Evolutionary conservation across 1,284 basidiomycete genomes (phyloP), one percentile per base, ranked within the genome.

Genomic region (Cystobasidium slooffiae): DNA sequence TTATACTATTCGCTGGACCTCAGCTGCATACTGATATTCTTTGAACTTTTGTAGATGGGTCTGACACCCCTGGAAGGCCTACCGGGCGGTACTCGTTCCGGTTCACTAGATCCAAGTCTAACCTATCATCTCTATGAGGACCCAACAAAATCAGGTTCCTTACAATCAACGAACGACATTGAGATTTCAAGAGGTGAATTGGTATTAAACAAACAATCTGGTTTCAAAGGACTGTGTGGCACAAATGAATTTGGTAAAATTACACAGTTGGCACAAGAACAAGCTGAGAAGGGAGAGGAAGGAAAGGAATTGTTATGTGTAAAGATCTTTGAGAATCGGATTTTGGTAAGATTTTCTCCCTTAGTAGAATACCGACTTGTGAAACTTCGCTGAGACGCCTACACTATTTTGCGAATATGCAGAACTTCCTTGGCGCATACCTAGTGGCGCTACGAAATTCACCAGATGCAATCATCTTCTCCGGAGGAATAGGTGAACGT

Each of bases 81-180:
- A 0, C 91, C 92, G 1, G 93, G 93, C n/a, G 91, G 91, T 2
- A 94, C 92, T 0, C 88, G 93, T 65, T 87, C 88, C 8, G 93
- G 93, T 10, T 86, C 86, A 1, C 85, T 94, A 79, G 93, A 96
- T 82, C 90, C 92, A 1, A 89, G 89, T 43, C 86, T 93, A 59
- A 90, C 94, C 78, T 93, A 94, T 83, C 92, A 94, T 82, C 91
- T 91, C 81, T 90, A 89, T 41, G 87, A 87, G 76, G 86, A 88
- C 74, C 81, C 88, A 84, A 68, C 84, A 81, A 78, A 82, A 47
- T 82, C 82, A 8, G 77, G 79, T 46, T 68, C 75, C n/a, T 67
- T 84, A n/a, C 83, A 84, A 46, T 84, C 88, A 66, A 83, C 91
- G 59, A 87, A 87, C 55, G 88, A 82, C 3, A 81, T 83, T 62